A percentile compares a stretch with the other conserved stretches of the same genome.
Conservation (phyloP, 768 basidiomycete species). For the Cubamyces lactineus region DNA sequence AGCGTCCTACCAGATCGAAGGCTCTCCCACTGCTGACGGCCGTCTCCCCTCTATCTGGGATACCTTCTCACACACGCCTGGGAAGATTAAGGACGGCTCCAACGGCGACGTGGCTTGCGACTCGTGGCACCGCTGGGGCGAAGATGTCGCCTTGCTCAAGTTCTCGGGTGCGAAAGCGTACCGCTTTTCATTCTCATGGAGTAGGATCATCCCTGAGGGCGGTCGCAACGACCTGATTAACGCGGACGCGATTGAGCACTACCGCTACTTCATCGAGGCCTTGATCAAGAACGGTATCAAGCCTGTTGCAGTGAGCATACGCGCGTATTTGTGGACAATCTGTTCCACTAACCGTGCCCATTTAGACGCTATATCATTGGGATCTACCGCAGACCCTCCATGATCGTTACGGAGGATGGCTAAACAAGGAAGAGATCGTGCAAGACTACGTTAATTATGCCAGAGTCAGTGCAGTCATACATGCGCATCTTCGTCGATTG, state of each 20-base stretch:
- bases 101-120: slow-evolving; percentile 51
- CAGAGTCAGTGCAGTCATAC: slow-evolving; percentile 29
- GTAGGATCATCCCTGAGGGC: slow-evolving; percentile 54
- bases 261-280: slow-evolving; percentile 48
- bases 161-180: slow-evolving; percentile 51
- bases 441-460: slow-evolving; percentile 52
- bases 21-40: slow-evolving; percentile 42
- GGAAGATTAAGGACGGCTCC: slow-evolving; percentile 47
- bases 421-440: slow-evolving; percentile 49
- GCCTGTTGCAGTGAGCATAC: slow-evolving; percentile 44
- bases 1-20: slow-evolving; percentile 56
- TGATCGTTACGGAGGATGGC: slow-evolving; percentile 53
- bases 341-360: too few relatives aligned
- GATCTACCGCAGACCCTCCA: slow-evolving; percentile 55
- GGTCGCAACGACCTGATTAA: slow-evolving; percentile 51
- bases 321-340: background rate
- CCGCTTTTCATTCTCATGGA: slow-evolving; percentile 57
- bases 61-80: slow-evolving; percentile 45
- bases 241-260: slow-evolving; percentile 48
- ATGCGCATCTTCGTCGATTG: background rate
- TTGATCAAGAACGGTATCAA: slow-evolving; percentile 48
- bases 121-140: slow-evolving; percentile 46
- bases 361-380: slow-evolving; percentile 54
- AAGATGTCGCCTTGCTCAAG: slow-evolving; percentile 50
- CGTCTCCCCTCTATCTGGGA: slow-evolving; percentile 54